Percentiles rank a stretch among this genome's conserved stretches.
phyloP scores from a whole-genome alignment of 2,329 filamentous ascomycete genomes.

The Aspergillus jensenii region DNA sequence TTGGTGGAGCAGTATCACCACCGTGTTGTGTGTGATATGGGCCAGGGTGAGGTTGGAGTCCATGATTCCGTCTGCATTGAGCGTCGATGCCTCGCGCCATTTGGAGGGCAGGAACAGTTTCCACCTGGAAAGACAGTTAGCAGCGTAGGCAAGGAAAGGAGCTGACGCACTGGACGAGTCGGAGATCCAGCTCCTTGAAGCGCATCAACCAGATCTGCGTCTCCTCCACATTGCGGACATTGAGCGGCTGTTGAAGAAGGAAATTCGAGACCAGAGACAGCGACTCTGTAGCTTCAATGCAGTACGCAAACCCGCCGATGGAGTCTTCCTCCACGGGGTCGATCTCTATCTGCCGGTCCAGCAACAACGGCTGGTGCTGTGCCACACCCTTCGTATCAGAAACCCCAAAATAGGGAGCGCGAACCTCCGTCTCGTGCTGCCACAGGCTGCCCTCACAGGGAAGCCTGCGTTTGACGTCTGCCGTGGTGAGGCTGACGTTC shows the following conservation, averaged over 20 bases:
- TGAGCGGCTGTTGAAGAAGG: too few relatives aligned
- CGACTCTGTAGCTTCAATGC: slow-evolving; percentile 33
- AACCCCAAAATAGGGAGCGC: slow-evolving; percentile 42
- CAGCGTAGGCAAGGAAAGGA: slow-evolving; percentile 26
- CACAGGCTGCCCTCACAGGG: too few relatives aligned
- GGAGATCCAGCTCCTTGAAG: too few relatives aligned
- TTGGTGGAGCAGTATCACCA: slow-evolving; percentile 51
- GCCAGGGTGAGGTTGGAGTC: slow-evolving; percentile 34
- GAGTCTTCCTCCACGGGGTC: slow-evolving; percentile 11
- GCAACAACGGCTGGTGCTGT: neutral
- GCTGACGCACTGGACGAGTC: too few relatives aligned
- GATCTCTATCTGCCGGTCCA: neutral
- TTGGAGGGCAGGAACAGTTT: slow-evolving; percentile 31
- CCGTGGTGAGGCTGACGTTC: too few relatives aligned
- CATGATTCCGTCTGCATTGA: slow-evolving; percentile 39
- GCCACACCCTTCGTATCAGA: slow-evolving; percentile 26
- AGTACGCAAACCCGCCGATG: slow-evolving; percentile 23
- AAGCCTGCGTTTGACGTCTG: too few relatives aligned
- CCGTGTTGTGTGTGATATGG: slow-evolving; percentile 52
- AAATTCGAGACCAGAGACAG: slow-evolving; percentile 31
- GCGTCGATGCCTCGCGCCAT: slow-evolving; percentile 33
- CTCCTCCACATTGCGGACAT: too few relatives aligned
- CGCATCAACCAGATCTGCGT: too few relatives aligned
- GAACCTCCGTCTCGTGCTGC: too few relatives aligned
- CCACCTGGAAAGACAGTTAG: slow-evolving; percentile 14